phyloP scores from a whole-genome alignment of 139 green algal genomes.

The Trebouxia sp. region DNA sequence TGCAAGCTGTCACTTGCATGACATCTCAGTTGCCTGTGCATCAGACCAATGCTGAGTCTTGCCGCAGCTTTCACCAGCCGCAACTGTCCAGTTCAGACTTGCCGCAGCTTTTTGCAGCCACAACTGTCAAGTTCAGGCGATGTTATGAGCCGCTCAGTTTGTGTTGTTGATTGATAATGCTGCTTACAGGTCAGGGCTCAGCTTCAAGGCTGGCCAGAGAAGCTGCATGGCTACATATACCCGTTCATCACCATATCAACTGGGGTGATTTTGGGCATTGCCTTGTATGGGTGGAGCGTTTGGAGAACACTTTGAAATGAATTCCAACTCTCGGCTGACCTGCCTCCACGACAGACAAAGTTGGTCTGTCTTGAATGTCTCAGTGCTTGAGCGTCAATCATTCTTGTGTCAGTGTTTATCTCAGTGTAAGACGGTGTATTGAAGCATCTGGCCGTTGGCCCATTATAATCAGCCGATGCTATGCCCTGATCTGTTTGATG shows the following conservation, averaged over 20 bases:
- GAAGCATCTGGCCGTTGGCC: too few species aligned
- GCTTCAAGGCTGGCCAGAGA: conserved; percentile 44
- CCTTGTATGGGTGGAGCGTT: conserved; percentile 42
- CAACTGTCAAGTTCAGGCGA: not conserved
- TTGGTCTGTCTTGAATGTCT: too few species aligned
- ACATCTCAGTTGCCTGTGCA: too few species aligned
- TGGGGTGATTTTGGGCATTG: conserved; percentile 31
- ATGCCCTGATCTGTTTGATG: too few species aligned
- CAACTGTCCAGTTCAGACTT: not conserved
- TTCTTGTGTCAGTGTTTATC: too few species aligned
- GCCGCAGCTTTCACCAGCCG: not conserved
- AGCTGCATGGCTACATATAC: conserved; percentile 48
- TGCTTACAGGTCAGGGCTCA: conserved; percentile 26
- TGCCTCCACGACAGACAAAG: too few species aligned
- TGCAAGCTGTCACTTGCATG: too few species aligned
- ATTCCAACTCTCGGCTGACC: too few species aligned
- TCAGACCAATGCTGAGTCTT: too few species aligned
- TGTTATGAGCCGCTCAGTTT: not conserved
- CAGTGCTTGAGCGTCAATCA: too few species aligned
- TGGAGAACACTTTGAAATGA: conserved; percentile 46
- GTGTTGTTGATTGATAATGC: conserved; percentile 20
- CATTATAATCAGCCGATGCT: too few species aligned
- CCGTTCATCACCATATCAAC: conserved; percentile 33
- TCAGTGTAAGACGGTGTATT: too few species aligned
- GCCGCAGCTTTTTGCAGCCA: not conserved